Evolutionary conservation across 768 basidiomycete species (phyloP), one percentile per base, ranked within the genome.

Genomic region (Amyloporia xantha): DNA sequence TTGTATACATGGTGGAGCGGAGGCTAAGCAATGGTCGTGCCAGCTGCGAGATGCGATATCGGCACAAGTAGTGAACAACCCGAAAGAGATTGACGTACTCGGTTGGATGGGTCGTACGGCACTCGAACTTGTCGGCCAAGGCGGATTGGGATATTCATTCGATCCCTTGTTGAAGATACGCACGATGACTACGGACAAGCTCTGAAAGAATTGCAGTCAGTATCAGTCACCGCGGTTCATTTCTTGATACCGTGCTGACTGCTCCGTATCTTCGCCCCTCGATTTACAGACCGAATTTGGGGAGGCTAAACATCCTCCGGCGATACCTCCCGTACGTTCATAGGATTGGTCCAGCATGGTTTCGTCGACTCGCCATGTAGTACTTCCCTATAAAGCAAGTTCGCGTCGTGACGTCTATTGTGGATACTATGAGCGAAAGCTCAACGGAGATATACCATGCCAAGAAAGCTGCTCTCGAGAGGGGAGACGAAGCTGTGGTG

Each of bases 291-390:
- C 47, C 47, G 38, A 30, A 9, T 3, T 4, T 48, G n/a, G 11
- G 5, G 15, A 19, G 41, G 37, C 24, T 54, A 24, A 35, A 52
- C 17, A 24, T 60, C n/a, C 48, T 47, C 12, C 44, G 55, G 15
- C 49, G 50, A 5, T 24, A 58, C 13, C 19, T 56, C 24, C 60
- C 59, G 7, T 43, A 55, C 17, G 19, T 54, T 23, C 24, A 15
- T 5, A 48, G 46, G 15, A 19, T 59, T 4, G 52, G 56, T 10
- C 55, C 59, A 4, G 59, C 62, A 0, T 47, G 50, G 24, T 55
- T 75, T 36, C 59, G 68, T 10, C 61, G 68, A n/a, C 64, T 59
- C 41, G 6, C 73, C 0, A 56, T 72, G 0, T 55, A 68, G 39
- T 25, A 57, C 20, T 44, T 68, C 12, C 75, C 74, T 1, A 65